A percentile compares a stretch with the other conserved stretches of the same genome.
These are phyloP conservation scores for Helicostylum pulchrum DNA, from an alignment of 192 early-diverging fungal species.

Conservation along the genomic window DNA sequence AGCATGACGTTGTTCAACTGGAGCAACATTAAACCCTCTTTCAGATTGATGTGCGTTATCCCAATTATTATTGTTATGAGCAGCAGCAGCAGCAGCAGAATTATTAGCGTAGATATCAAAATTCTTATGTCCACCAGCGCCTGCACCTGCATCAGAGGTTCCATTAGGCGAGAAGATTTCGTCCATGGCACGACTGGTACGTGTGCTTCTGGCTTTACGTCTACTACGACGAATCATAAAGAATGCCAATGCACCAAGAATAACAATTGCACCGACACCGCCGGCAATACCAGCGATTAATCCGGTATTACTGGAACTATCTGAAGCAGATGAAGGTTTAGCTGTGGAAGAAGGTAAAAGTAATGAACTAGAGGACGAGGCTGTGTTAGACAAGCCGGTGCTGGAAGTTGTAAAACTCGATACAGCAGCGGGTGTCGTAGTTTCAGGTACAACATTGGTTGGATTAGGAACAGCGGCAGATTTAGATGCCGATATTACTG, in stretches of 20 bases:
- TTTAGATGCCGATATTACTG: no score
- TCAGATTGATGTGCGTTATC: slow-evolving; percentile 1
- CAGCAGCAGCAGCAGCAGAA: not conserved
- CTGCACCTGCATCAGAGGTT: not conserved
- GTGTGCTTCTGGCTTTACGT: slow-evolving; percentile 7
- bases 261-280: slow-evolving; percentile 3
- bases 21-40: slow-evolving; percentile 1
- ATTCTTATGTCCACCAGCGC: not conserved
- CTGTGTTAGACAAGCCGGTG: not conserved
- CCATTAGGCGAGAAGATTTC: slow-evolving; percentile 11
- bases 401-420: not conserved
- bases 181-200: slow-evolving; percentile 14
- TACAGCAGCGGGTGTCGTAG: not conserved
- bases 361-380: not conserved
- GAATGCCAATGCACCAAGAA: slow-evolving; percentile 10
- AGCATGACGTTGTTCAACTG: not conserved
- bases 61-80: not conserved
- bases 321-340: not conserved
- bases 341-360: not conserved
- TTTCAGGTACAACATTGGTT: not conserved
- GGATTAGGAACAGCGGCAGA: not conserved
- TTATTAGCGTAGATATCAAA: not conserved
- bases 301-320: not conserved
- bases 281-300: slow-evolving; percentile 17
- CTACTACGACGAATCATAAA: slow-evolving; percentile 10